Percentiles rank a stretch among this genome's conserved stretches.
Conservation (phyloP, 441 rosid species). For the Mallotus repandus region DNA sequence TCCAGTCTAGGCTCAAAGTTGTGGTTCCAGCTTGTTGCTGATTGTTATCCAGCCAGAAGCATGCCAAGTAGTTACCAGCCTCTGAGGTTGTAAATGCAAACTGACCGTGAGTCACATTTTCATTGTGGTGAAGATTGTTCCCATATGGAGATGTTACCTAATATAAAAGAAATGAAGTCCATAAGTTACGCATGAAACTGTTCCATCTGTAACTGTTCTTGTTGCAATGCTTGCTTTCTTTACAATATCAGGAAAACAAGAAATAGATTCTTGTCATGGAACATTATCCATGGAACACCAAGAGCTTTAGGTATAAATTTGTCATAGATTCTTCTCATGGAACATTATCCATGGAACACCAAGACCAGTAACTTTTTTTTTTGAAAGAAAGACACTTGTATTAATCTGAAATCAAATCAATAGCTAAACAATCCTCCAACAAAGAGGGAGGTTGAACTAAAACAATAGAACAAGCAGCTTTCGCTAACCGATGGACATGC, state of each 20-base stretch:
- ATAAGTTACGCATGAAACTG: constrained; percentile 7
- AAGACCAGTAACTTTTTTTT: too few species aligned
- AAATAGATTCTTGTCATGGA: not conserved
- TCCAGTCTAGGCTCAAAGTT: constrained; percentile 82
- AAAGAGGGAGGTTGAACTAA: too few species aligned
- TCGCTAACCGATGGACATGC: too few species aligned
- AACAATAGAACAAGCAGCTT: too few species aligned
- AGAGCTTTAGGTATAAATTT: not conserved
- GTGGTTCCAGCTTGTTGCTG: constrained; percentile 34
- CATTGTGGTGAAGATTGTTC: constrained; percentile 67
- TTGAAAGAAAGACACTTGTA: too few species aligned
- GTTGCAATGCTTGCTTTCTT: not conserved
- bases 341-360: too few species aligned
- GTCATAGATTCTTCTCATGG: too few species aligned
- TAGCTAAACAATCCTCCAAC: too few species aligned
- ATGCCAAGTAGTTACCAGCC: constrained; percentile 79
- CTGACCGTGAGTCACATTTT: constrained; percentile 68
- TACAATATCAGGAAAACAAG: not conserved
- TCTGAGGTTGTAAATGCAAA: constrained; percentile 88
- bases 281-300: not conserved
- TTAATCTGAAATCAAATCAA: too few species aligned
- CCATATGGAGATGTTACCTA: constrained; percentile 92
- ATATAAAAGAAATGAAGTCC: constrained; percentile 11
- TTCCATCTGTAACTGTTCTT: not conserved
- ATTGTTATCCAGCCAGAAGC: constrained; percentile 59